A percentile compares a stretch with the other conserved stretches of the same genome.
Conservation (phyloP, 2,329 filamentous ascomycete species). For the Botrytis elliptica region DNA sequence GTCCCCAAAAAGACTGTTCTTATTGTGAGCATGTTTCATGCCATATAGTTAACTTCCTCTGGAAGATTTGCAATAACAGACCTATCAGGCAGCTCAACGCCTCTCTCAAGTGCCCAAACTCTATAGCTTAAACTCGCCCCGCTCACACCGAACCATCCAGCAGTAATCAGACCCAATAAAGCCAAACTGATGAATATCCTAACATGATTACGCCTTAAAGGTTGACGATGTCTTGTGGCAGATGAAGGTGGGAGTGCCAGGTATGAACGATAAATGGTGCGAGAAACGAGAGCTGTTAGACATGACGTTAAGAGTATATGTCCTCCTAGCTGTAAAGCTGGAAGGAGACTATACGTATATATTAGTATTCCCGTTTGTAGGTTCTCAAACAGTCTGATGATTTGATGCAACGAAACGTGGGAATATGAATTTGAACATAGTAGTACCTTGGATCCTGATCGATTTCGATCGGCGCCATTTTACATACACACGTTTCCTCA, state of each 20-base stretch:
- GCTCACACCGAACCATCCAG: conserved; percentile 45
- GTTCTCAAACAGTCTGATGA: conserved; percentile 8
- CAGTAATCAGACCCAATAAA: conserved; percentile 45
- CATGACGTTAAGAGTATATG: conserved; percentile 28
- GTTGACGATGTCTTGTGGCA: conserved; percentile 40
- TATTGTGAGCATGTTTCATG: conserved; percentile 23
- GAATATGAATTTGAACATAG: not conserved
- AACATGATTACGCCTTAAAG: conserved; percentile 35
- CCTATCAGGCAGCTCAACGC: conserved; percentile 42
- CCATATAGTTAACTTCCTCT: conserved; percentile 10
- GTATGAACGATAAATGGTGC: conserved; percentile 36
- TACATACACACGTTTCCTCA: not conserved
- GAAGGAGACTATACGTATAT: conserved; percentile 21
- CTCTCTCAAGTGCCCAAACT: conserved; percentile 48
- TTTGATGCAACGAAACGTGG: not conserved
- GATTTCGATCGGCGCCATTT: conserved; percentile 23
- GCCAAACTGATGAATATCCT: conserved; percentile 47
- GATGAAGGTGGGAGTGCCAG: conserved; percentile 40
- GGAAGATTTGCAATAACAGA: conserved; percentile 32
- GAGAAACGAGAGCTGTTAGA: conserved; percentile 28
- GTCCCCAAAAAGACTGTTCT: conserved; percentile 35
- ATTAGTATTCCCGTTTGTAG: conserved; percentile 4
- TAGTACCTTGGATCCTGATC: conserved; percentile 21
- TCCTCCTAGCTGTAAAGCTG: conserved; percentile 23
- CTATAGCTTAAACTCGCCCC: conserved; percentile 50